Conservation (phyloP, 768 basidiomycete genomes). For the Tylopilus subfusipes region DNA sequence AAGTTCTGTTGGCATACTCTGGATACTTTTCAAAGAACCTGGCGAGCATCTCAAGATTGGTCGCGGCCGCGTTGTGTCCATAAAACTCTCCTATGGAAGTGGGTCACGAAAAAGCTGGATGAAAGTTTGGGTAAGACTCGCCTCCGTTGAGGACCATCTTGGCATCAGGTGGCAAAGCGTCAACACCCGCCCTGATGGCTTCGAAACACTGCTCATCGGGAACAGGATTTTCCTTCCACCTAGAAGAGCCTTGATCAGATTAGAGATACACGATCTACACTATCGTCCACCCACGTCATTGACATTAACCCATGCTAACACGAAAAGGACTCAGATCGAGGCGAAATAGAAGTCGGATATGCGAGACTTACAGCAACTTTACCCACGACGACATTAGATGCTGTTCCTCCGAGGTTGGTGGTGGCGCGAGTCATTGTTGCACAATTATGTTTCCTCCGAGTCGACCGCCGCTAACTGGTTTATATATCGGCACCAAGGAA, state of each 20-base stretch:
- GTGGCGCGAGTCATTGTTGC: not conserved
- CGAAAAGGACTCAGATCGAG: not conserved
- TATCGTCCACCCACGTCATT: not conserved
- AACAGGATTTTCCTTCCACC: not conserved
- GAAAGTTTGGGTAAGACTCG: not conserved
- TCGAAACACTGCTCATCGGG: not conserved
- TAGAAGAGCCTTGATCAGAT: not conserved
- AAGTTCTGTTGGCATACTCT: not conserved
- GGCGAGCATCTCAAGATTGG: not conserved
- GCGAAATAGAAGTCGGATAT: not conserved
- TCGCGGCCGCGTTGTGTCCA: not conserved
- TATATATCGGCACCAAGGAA: too few relatives aligned
- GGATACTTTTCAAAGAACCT: not conserved
- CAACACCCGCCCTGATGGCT: not conserved
- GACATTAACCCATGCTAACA: not conserved
- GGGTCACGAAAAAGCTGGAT: not conserved
- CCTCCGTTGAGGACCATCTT: not conserved
- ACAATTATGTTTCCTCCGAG: too few relatives aligned
- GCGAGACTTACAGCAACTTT: not conserved
- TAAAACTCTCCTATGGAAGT: not conserved
- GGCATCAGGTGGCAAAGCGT: not conserved
- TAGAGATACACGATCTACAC: not conserved
- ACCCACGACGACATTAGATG: not conserved
- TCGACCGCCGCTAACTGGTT: too few relatives aligned
- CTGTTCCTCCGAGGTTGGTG: not conserved